Conservation (phyloP, 306 rosid species). For the Hippophae tibetana region DNA sequence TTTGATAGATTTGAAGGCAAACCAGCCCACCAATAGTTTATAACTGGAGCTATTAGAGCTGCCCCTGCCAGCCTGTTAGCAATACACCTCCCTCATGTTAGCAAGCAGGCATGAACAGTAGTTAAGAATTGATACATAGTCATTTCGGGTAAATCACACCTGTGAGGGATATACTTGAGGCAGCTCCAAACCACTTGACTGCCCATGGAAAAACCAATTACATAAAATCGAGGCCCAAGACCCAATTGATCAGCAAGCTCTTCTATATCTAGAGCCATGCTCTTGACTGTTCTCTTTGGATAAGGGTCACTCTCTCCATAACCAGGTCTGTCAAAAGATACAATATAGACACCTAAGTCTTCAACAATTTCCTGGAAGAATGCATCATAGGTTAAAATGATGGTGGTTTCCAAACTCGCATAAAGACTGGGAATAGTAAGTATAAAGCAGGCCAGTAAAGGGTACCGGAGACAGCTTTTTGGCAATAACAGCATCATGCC, state of each 20-base stretch:
- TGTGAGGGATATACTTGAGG: conserved; percentile 20
- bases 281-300: conserved; percentile 23
- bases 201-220: conserved; percentile 24
- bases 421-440: background rate
- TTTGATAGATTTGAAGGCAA: conserved; percentile 16
- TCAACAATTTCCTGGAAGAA: conserved; percentile 13
- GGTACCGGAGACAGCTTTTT: conserved; percentile 4
- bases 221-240: conserved; percentile 26
- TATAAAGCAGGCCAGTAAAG: background rate
- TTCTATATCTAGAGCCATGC: conserved; percentile 28
- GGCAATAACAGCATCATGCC: conserved; percentile 18
- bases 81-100: background rate
- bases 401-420: background rate
- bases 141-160: background rate
- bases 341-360: conserved; percentile 8
- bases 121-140: no score
- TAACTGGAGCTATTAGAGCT: conserved; percentile 24
- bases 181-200: conserved; percentile 21
- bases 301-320: conserved; percentile 32
- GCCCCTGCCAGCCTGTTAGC: conserved; percentile 24
- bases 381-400: background rate
- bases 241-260: conserved; percentile 23
- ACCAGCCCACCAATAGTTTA: conserved; percentile 33
- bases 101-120: background rate
- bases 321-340: conserved; percentile 27